A percentile compares a stretch with the other conserved stretches of the same genome.
Conservation (phyloP, 2,329 filamentous ascomycete species). For the Clarireedia paspali region DNA sequence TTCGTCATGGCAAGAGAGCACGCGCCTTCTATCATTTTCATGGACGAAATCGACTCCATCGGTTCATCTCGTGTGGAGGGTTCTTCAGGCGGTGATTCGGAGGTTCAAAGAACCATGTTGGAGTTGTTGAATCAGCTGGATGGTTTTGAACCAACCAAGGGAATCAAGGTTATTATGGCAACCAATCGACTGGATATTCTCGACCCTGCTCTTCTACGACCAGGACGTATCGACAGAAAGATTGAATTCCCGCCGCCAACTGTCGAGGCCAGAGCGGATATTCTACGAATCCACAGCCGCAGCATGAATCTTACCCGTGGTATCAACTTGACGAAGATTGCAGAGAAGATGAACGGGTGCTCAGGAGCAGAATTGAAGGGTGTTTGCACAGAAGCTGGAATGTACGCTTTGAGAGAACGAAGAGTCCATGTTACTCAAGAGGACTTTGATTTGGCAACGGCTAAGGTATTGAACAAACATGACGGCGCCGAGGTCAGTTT, state of each 20-base stretch:
- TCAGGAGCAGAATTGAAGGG: slow-evolving; percentile 97
- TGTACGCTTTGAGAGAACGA: slow-evolving; percentile 93
- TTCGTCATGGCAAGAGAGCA: slow-evolving; percentile 99
- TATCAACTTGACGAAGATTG: slow-evolving; percentile 96
- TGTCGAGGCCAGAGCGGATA: slow-evolving; percentile 93
- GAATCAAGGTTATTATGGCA: slow-evolving; percentile 99
- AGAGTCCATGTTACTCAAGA: slow-evolving; percentile 98
- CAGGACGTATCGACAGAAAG: slow-evolving; percentile 97
- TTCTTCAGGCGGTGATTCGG: slow-evolving; percentile 89
- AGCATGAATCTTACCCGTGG: slow-evolving; percentile 98
- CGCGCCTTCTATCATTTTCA: slow-evolving; percentile 98
- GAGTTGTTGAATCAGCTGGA: slow-evolving; percentile 97
- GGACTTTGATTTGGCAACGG: slow-evolving; percentile 96
- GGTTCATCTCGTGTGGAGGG: slow-evolving; percentile 95
- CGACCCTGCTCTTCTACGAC: slow-evolving; percentile 86
- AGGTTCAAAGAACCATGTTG: slow-evolving; percentile 98
- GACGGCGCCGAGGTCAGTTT: slow-evolving; percentile 95
- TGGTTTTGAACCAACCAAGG: slow-evolving; percentile 98
- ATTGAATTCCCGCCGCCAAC: slow-evolving; percentile 98
- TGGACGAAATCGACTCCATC: slow-evolving; percentile 99
- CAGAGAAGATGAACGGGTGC: slow-evolving; percentile 99
- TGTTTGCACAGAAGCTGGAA: slow-evolving; percentile 96
- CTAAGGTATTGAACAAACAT: slow-evolving; percentile 99
- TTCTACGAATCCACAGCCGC: slow-evolving; percentile 91
- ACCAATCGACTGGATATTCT: slow-evolving; percentile 97